Evolutionary conservation across 2,329 filamentous ascomycete genomes (phyloP).

Genomic region (Cordyceps fumosorosea): DNA sequence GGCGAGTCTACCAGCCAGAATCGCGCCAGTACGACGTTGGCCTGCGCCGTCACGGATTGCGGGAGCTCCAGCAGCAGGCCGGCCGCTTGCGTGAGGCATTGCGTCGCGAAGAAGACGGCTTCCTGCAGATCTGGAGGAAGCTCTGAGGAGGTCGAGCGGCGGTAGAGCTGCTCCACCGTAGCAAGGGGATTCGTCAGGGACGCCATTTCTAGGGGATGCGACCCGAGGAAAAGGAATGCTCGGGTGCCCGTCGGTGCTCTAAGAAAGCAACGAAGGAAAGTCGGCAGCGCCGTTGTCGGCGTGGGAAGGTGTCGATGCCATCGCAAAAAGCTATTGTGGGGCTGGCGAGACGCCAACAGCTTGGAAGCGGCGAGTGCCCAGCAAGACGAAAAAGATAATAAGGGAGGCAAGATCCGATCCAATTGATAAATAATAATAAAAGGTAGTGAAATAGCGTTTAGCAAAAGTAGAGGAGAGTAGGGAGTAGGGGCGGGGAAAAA

Average conservation of each 20-base stretch:
- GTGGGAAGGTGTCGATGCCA: not conserved
- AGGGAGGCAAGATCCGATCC: too few species aligned
- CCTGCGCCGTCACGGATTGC: constrained; percentile 79
- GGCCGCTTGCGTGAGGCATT: constrained; percentile 69
- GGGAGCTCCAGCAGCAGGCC: constrained; percentile 77
- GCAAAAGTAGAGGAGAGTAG: too few species aligned
- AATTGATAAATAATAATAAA: not conserved
- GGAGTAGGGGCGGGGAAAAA: too few species aligned
- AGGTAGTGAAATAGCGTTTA: too few species aligned
- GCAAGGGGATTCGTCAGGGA: constrained; percentile 66
- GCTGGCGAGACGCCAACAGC: not conserved
- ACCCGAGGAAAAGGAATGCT: not conserved
- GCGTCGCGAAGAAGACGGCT: constrained; percentile 63
- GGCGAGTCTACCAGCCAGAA: constrained; percentile 63
- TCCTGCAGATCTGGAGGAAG: constrained; percentile 65
- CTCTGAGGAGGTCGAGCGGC: constrained; percentile 46
- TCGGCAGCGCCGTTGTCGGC: not conserved
- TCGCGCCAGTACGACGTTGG: constrained; percentile 73
- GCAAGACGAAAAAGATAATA: too few species aligned
- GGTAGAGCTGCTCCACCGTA: constrained; percentile 61
- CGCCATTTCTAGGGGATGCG: constrained; percentile 35
- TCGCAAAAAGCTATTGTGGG: constrained; percentile 6
- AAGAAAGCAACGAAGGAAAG: not conserved
- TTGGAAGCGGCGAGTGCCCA: too few species aligned
- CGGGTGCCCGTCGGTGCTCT: too few species aligned